Conservation (phyloP, 75 land plant genomes). For the Isoetes taiwanensis region DNA sequence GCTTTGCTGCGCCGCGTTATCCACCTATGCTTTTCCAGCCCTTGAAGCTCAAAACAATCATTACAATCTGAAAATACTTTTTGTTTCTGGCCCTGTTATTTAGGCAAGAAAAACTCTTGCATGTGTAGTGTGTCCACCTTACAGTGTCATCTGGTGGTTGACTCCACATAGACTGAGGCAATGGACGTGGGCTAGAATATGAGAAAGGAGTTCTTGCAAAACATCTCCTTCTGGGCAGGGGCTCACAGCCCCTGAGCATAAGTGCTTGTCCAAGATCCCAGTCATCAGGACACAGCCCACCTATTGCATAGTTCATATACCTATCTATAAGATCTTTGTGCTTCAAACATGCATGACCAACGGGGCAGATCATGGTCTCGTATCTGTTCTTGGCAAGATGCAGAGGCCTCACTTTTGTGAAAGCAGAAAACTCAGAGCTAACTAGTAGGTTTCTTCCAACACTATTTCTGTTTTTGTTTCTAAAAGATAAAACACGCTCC, state of each 20-base stretch:
- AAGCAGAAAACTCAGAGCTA: not conserved
- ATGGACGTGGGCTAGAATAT: conserved; percentile 11
- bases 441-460: not conserved
- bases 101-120: conserved; percentile 18
- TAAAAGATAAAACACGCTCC: too few species aligned
- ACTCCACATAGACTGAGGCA: conserved; percentile 20
- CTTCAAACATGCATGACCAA: conserved; percentile 27
- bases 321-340: conserved; percentile 8
- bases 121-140: conserved; percentile 11
- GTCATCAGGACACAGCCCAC: conserved; percentile 45
- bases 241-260: conserved; percentile 54
- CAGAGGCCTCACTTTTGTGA: not conserved
- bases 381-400: not conserved
- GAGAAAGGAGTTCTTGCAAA: conserved; percentile 3
- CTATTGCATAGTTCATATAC: conserved; percentile 25
- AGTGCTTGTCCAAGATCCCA: conserved; percentile 45
- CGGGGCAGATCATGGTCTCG: conserved; percentile 12
- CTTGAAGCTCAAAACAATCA: conserved; percentile 20
- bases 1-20: conserved; percentile 12
- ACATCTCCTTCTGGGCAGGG: conserved; percentile 39
- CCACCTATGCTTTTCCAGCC: conserved; percentile 15
- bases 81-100: not conserved
- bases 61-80: conserved; percentile 33
- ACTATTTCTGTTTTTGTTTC: not conserved
- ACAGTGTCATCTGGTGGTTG: conserved; percentile 10